Base-by-base conservation (phyloP, 2,329 filamentous ascomycete species). In the Madurella mycetomatis region DNA sequence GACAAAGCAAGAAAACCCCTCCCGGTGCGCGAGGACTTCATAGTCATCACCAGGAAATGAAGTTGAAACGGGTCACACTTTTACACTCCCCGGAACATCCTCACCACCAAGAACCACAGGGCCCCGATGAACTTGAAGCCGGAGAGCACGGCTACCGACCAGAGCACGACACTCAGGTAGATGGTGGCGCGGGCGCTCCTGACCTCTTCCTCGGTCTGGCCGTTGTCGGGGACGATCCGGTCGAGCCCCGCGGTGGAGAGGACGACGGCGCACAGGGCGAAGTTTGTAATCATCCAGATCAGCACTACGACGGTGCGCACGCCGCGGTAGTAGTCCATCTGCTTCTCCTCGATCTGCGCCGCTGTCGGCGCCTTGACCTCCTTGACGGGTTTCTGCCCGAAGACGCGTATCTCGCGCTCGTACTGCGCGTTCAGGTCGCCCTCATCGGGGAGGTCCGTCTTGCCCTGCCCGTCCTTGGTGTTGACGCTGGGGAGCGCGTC, bases 311-410 rank as follows among this genome's bases (percentile, higher is more conserved):
- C 84, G 17, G 89, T 95, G 59, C 94, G 84, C 70, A 99, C 96
- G 61, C 92, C 94, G 65, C 92, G 91, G 80, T 99, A 99, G 74
- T 97, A 99, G 70, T 99, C 94, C 76, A 96, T 90, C 71, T 99
- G 92, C 67, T 88, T 90, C 68, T 96, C 92, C 37, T 84, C 79
- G 43, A 81, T 73, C 62, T 83, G 77, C 0, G 74, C 68, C 0
- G 80, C 69, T 0, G 77, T 78, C 0, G 82, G 80, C 0, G 76
- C 65, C 65, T 83, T 84, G 71, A 86, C 84, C 59, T 90, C 85
- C 59, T 86, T 84, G 30, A 86, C 85, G 44, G 83, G 83, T 71
- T 96, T 97, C 25, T 76, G 74, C 43, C 79, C 73, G 68, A 97
- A 95, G 13, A 85, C 80, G 2, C 78, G 73, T 48, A 96, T 73